phyloP scores from a whole-genome alignment of 2,329 filamentous ascomycete genomes.

The Epichloe hybrida region DNA sequence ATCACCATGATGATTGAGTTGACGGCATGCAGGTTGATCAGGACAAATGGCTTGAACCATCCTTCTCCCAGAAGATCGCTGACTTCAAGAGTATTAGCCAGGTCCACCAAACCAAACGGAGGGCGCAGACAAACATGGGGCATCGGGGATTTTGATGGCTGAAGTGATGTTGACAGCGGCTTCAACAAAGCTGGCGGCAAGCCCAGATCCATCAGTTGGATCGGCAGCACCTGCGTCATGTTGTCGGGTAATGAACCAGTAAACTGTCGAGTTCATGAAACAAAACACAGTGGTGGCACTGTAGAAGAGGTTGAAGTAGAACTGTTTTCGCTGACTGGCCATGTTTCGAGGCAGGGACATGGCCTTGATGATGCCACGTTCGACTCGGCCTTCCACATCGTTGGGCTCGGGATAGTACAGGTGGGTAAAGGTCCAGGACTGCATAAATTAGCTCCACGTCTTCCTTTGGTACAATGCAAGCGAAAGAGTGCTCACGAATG shows the following conservation, averaged over 20 bases:
- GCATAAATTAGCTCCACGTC: neutral
- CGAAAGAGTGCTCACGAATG: slow-evolving; percentile 25
- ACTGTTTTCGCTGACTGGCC: slow-evolving; percentile 26
- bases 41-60: slow-evolving; percentile 32
- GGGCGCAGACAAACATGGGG: slow-evolving; percentile 12
- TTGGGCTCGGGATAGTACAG: slow-evolving; percentile 32
- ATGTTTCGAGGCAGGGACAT: slow-evolving; percentile 33
- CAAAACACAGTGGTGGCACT: slow-evolving; percentile 30
- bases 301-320: slow-evolving; percentile 38
- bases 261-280: slow-evolving; percentile 37
- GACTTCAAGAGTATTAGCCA: slow-evolving; percentile 19
- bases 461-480: neutral
- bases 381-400: slow-evolving; percentile 21
- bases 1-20: slow-evolving; percentile 29
- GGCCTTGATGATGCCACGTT: slow-evolving; percentile 22
- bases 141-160: slow-evolving; percentile 4
- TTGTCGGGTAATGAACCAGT: slow-evolving; percentile 30
- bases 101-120: neutral
- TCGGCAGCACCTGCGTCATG: slow-evolving; percentile 11
- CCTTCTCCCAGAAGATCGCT: slow-evolving; percentile 34
- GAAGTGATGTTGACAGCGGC: neutral
- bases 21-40: slow-evolving; percentile 32
- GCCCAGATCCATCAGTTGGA: neutral
- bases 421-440: slow-evolving; percentile 41
- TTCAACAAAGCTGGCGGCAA: neutral